Percentiles rank a stretch among this genome's conserved stretches.
Conservation (phyloP, 352 stramenopile species). For the Phytophthora sansomeana region DNA sequence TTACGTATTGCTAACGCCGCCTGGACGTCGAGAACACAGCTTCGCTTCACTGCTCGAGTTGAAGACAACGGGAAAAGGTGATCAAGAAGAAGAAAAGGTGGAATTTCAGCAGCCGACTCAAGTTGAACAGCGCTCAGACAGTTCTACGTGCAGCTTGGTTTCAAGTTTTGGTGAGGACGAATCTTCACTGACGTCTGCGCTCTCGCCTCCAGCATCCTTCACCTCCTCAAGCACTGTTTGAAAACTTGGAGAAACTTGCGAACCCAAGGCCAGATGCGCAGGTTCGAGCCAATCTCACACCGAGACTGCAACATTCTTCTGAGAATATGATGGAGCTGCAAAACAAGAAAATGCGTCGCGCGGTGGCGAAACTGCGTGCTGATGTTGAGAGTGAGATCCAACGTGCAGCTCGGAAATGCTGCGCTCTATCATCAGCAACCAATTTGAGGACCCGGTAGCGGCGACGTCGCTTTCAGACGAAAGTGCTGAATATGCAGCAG, state of each 20-base stretch:
- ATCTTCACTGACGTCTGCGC: not conserved
- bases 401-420: conserved; percentile 31
- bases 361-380: conserved; percentile 16
- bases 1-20: too few relatives aligned
- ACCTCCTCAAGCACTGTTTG: not conserved
- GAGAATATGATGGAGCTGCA: conserved; percentile 39
- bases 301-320: conserved; percentile 37
- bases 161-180: conserved; percentile 1
- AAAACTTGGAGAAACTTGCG: not conserved
- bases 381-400: conserved; percentile 24
- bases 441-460: conserved; percentile 27
- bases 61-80: not conserved
- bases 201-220: not conserved
- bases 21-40: not conserved
- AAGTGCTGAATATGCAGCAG: conserved; percentile 27
- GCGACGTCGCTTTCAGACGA: conserved; percentile 26
- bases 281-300: conserved; percentile 16
- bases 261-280: not conserved
- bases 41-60: not conserved
- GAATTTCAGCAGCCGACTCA: conserved; percentile 2
- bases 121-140: conserved; percentile 7
- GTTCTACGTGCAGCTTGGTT: conserved; percentile 19
- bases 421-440: conserved; percentile 25
- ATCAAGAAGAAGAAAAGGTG: conserved; percentile 11
- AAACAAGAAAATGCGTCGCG: conserved; percentile 23